Conservation (phyloP, 139 green algal species). For the Eudorina sp. region DNA sequence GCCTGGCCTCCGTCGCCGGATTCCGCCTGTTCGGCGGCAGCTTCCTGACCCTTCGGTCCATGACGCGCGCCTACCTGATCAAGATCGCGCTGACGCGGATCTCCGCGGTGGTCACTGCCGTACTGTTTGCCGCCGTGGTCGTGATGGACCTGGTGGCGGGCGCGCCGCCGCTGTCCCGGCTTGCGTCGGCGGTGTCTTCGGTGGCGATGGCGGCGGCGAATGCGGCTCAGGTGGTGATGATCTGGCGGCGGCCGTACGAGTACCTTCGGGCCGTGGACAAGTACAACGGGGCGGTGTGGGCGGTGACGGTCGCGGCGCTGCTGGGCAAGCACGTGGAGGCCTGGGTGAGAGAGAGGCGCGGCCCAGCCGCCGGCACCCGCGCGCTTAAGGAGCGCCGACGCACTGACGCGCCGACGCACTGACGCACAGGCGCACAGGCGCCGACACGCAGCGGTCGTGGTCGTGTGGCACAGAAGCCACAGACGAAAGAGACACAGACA, state of each 20-base stretch:
- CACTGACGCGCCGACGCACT: too few relatives aligned
- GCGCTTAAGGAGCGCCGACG: too few relatives aligned
- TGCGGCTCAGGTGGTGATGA: neutral
- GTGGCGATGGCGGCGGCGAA: neutral
- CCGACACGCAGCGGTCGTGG: too few relatives aligned
- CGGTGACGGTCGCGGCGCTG: neutral
- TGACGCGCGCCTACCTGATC: neutral
- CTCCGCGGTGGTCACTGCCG: neutral
- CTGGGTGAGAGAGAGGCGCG: neutral
- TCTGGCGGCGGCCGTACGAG: neutral
- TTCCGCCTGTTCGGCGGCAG: neutral
- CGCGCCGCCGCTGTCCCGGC: neutral
- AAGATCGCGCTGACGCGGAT: neutral
- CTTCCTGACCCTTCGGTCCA: neutral
- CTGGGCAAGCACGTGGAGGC: neutral
- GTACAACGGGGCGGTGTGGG: slow-evolving; percentile 15
- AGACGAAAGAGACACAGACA: too few relatives aligned
- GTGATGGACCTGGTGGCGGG: slow-evolving; percentile 30
- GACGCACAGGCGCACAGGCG: too few relatives aligned
- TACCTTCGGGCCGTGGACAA: neutral
- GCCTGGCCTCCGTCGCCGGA: neutral
- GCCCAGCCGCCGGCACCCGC: too few relatives aligned
- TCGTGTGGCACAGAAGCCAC: too few relatives aligned
- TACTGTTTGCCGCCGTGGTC: neutral
- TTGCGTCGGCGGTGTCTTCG: neutral